phyloP scores from a whole-genome alignment of 805 yeast species.

The Candida boleticola region DNA sequence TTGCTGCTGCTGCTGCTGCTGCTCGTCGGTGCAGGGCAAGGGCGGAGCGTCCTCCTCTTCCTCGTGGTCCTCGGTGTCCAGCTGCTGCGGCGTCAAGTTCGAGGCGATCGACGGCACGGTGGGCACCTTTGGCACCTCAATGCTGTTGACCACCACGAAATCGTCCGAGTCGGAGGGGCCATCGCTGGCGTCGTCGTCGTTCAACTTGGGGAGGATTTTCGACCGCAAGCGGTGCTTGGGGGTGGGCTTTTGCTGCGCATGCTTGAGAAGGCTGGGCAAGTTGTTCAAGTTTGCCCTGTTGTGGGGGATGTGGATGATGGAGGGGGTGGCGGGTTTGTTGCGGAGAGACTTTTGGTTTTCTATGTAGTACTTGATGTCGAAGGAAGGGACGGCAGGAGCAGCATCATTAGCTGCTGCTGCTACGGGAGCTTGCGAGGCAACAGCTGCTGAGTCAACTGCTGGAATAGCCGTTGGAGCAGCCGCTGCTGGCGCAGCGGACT shows the following conservation, averaged over 20 bases:
- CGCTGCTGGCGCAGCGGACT: not conserved
- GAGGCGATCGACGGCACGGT: not conserved
- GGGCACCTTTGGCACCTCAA: not conserved
- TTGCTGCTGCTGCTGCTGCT: too few relatives aligned
- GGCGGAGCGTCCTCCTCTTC: constrained; percentile 18
- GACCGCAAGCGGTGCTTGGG: not conserved
- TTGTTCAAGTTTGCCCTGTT: constrained; percentile 39
- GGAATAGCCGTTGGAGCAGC: constrained; percentile 1
- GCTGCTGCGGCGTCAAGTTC: constrained; percentile 11
- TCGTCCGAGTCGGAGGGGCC: constrained; percentile 11
- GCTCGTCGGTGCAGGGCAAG: too few relatives aligned
- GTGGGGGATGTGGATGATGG: constrained; percentile 44
- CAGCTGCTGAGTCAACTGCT: constrained; percentile 2
- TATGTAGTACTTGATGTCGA: constrained; percentile 43
- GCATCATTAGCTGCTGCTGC: constrained; percentile 47
- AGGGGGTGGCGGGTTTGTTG: constrained; percentile 11
- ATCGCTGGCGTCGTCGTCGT: not conserved
- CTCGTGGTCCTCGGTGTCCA: constrained; percentile 30
- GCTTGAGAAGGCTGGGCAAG: constrained; percentile 29
- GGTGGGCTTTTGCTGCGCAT: not conserved
- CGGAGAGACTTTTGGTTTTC: constrained; percentile 18
- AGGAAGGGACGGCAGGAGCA: constrained; percentile 45
- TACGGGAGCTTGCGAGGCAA: constrained; percentile 5
- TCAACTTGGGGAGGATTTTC: not conserved
- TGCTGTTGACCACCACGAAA: constrained; percentile 17